phyloP scores from a whole-genome alignment of 2,329 filamentous ascomycete genomes.

The Diplodia sapinea region DNA sequence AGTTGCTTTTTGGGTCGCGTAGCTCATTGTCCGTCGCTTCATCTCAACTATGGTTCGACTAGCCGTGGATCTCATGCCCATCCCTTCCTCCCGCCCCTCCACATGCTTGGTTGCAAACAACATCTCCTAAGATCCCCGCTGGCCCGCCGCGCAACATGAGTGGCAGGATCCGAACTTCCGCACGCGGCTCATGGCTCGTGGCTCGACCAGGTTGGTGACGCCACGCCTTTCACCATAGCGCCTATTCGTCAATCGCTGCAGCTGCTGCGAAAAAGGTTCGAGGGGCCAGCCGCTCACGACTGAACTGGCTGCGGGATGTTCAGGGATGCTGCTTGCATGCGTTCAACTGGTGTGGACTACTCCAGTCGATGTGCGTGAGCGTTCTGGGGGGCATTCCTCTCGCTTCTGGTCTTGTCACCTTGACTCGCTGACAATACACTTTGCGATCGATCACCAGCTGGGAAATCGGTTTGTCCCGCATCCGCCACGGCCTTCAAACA shows the following conservation, averaged over 20 bases:
- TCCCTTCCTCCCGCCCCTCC: conserved; percentile 8
- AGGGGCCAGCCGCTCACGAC: background rate
- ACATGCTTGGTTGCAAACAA: background rate
- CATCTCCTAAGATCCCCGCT: background rate
- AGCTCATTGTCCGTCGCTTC: background rate
- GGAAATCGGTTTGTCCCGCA: conserved; percentile 3
- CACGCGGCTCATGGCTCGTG: conserved; percentile 24
- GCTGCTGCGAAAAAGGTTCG: background rate
- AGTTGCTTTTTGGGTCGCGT: background rate
- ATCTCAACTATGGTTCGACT: background rate
- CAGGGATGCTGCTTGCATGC: conserved; percentile 23
- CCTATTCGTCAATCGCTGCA: conserved; percentile 2
- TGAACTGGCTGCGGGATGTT: background rate
- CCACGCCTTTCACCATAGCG: background rate
- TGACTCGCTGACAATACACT: conserved; percentile 3
- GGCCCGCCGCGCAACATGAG: conserved; percentile 11
- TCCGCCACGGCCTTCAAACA: conserved; percentile 3
- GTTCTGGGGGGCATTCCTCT: background rate
- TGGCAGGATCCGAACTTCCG: conserved; percentile 6
- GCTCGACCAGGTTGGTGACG: conserved; percentile 25
- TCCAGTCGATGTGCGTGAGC: background rate
- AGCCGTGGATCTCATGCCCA: background rate
- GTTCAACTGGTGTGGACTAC: background rate
- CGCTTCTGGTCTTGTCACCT: conserved; percentile 7
- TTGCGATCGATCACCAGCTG: conserved; percentile 6